These are phyloP conservation scores for Nicotiana knightiana DNA, from an alignment of 257 asterid genomes.

Conservation along the genomic window DNA sequence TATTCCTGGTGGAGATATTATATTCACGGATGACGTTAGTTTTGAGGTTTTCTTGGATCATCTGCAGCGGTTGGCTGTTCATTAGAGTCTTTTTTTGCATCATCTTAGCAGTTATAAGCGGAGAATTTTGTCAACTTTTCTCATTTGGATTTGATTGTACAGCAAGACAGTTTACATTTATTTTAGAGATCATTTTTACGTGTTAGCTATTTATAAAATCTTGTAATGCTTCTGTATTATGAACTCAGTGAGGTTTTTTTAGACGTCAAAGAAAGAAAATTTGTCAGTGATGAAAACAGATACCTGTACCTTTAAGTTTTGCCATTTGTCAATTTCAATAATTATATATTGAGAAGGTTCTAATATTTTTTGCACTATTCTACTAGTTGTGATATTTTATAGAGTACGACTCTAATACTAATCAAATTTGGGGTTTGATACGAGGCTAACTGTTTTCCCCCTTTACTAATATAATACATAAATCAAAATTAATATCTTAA, in stretches of 20 bases:
- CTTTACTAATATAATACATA: too few species aligned
- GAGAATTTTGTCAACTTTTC: constrained; percentile 37
- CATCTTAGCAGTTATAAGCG: constrained; percentile 29
- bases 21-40: constrained; percentile 96
- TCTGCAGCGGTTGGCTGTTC: constrained; percentile 95
- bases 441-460: too few species aligned
- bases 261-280: not conserved
- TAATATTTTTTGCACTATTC: not conserved
- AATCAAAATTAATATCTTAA: too few species aligned
- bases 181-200: not conserved
- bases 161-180: constrained; percentile 21
- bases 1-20: constrained; percentile 76
- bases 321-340: not conserved
- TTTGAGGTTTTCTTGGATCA: constrained; percentile 96
- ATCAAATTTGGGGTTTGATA: too few species aligned
- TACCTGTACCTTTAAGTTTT: not conserved
- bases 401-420: too few species aligned
- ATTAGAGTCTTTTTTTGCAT: constrained; percentile 33
- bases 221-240: constrained; percentile 17
- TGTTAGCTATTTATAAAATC: constrained; percentile 4
- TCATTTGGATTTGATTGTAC: constrained; percentile 35
- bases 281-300: not conserved
- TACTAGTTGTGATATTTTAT: not conserved
- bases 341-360: not conserved
- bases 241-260: not conserved